A percentile compares a stretch with the other conserved stretches of the same genome.
Evolutionary conservation across 2,329 filamentous ascomycete genomes (phyloP).

Genomic region (Monilinia vaccinii-corymbosi): DNA sequence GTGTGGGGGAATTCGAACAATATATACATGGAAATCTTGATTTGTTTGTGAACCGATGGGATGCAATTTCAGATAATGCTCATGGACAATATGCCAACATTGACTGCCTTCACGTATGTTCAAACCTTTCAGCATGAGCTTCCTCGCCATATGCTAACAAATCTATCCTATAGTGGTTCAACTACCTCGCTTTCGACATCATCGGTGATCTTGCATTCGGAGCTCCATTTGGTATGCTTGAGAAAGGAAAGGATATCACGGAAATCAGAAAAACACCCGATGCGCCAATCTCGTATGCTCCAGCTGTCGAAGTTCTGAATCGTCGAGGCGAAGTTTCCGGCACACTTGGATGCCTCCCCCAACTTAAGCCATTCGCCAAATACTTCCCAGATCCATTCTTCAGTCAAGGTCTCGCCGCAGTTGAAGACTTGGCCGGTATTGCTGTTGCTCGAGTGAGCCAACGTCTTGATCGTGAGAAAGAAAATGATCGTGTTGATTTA

Average conservation of each 20-base stretch:
- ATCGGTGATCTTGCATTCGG: conserved; percentile 58
- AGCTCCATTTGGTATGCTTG: conserved; percentile 74
- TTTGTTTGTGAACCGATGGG: conserved; percentile 64
- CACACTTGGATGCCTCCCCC: conserved; percentile 64
- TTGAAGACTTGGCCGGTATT: conserved; percentile 76
- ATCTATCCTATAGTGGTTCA: conserved; percentile 52
- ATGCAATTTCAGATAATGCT: conserved; percentile 42
- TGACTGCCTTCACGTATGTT: conserved; percentile 52
- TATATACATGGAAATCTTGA: conserved; percentile 77
- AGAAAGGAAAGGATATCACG: conserved; percentile 66
- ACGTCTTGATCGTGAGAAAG: conserved; percentile 62
- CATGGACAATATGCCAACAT: conserved; percentile 46
- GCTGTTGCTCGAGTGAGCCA: conserved; percentile 73
- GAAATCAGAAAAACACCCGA: conserved; percentile 58
- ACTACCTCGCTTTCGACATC: conserved; percentile 49
- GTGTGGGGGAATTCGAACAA: conserved; percentile 74
- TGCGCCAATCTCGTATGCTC: conserved; percentile 55
- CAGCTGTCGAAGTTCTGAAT: conserved; percentile 82
- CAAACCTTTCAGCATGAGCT: background rate
- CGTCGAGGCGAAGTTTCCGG: conserved; percentile 78
- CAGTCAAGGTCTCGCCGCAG: conserved; percentile 60
- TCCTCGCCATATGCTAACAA: background rate
- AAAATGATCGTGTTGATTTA: conserved; percentile 64
- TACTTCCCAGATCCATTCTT: conserved; percentile 80
- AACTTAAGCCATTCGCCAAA: conserved; percentile 68